Conservation (phyloP, 371 early-diverging fungal genomes). For the Mycotypha africana region DNA sequence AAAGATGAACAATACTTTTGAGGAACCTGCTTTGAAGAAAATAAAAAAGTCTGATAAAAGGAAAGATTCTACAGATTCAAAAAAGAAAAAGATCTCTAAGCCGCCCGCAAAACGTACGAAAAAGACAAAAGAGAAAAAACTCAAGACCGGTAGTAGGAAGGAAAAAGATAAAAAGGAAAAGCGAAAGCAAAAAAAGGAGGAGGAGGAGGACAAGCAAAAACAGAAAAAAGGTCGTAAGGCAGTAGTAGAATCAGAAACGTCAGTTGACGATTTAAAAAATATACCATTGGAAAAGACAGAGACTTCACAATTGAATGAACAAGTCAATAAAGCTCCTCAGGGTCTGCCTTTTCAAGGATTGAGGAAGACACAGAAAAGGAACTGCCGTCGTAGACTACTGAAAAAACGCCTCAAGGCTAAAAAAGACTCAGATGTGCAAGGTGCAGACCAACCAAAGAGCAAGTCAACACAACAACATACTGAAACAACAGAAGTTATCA, state of each 20-base stretch:
- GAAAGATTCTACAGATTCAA: too few species aligned
- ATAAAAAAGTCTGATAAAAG: not conserved
- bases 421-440: not conserved
- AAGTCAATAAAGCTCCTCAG: not conserved
- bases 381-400: slow-evolving; percentile 1
- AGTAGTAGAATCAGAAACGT: not conserved
- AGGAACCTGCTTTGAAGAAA: too few species aligned
- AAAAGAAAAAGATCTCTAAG: too few species aligned
- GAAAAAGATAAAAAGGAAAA: slow-evolving; percentile 2
- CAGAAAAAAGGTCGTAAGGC: not conserved
- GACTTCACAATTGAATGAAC: not conserved
- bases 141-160: not conserved
- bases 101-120: not conserved
- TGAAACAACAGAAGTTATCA: not conserved
- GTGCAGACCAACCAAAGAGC: not conserved
- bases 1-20: too few species aligned
- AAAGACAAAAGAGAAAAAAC: not conserved
- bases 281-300: not conserved
- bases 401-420: not conserved
- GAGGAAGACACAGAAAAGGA: not conserved
- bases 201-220: not conserved
- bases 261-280: not conserved
- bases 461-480: not conserved
- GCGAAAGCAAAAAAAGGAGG: not conserved
- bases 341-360: slow-evolving; percentile 7